Evolutionary conservation across 2,329 filamentous ascomycete species (phyloP).

Genomic region (Colletotrichum agaves): DNA sequence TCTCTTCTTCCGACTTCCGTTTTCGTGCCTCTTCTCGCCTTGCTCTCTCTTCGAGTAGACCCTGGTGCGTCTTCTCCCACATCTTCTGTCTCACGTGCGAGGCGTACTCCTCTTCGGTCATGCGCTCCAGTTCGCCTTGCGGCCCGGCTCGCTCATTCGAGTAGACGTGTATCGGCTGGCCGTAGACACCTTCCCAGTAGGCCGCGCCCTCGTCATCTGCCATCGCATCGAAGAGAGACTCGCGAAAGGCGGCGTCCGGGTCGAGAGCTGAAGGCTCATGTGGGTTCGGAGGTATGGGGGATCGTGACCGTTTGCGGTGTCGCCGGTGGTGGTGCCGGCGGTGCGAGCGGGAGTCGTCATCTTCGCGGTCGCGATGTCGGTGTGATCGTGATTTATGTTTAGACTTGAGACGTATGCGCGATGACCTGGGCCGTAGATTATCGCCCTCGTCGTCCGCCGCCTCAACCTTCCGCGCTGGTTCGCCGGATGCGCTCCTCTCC

Average conservation of each 20-base stretch:
- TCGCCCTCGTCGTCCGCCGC: conserved; percentile 6
- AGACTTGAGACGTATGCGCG: conserved; percentile 57
- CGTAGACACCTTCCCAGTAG: conserved; percentile 97
- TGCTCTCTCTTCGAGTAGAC: conserved; percentile 80
- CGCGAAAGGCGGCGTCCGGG: conserved; percentile 83
- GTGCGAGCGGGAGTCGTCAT: conserved; percentile 40
- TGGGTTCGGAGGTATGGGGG: conserved; percentile 59
- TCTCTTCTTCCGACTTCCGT: conserved; percentile 63
- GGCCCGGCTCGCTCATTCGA: conserved; percentile 57
- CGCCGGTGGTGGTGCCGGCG: conserved; percentile 44
- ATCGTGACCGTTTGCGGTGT: conserved; percentile 50
- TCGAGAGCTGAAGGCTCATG: conserved; percentile 63
- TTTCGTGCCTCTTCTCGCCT: conserved; percentile 64
- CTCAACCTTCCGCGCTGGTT: neutral
- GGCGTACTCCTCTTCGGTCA: conserved; percentile 94
- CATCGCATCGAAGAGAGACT: conserved; percentile 95
- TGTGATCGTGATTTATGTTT: conserved; percentile 44
- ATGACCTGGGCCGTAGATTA: conserved; percentile 39
- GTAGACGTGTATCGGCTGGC: conserved; percentile 91
- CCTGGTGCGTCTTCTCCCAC: conserved; percentile 95
- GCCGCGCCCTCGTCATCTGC: conserved; percentile 95
- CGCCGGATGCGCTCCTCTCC: conserved; percentile 31
- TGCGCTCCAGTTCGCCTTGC: conserved; percentile 75
- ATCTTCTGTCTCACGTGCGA: conserved; percentile 86
- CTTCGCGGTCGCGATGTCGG: conserved; percentile 42